phyloP scores from a whole-genome alignment of 441 rosid species.

The Jatropha multifida region DNA sequence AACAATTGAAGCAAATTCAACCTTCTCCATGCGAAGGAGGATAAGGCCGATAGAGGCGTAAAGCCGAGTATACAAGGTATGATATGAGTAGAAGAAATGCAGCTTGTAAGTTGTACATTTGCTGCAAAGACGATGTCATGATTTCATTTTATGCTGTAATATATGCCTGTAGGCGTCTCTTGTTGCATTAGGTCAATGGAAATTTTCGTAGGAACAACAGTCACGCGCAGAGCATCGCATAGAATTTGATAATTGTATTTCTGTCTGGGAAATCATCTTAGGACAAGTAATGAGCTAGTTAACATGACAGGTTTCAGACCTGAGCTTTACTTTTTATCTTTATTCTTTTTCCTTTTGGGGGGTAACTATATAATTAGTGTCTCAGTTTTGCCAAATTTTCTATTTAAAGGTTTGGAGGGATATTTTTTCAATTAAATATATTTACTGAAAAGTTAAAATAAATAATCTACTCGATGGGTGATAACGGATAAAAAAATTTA shows the following conservation, averaged over 20 bases:
- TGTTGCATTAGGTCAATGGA: background rate
- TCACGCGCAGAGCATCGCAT: background rate
- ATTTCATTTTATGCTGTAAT: background rate
- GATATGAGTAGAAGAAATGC: background rate
- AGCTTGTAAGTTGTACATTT: constrained; percentile 4
- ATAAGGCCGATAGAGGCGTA: constrained; percentile 13
- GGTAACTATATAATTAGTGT: no score
- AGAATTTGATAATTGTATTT: background rate
- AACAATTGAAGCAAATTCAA: constrained; percentile 64
- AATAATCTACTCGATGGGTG: no score
- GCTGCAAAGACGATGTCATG: background rate
- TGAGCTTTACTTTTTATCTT: background rate
- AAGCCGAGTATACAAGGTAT: constrained; percentile 25
- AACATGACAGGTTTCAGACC: background rate
- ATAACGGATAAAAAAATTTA: no score
- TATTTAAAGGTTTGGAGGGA: no score
- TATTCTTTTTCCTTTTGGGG: no score
- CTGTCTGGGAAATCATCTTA: background rate
- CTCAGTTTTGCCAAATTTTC: no score
- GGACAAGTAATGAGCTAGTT: background rate
- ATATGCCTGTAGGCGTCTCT: background rate
- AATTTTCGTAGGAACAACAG: background rate
- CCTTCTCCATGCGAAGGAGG: constrained; percentile 30
- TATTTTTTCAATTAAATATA: no score
- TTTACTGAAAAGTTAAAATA: no score